Evolutionary conservation across 2,329 filamentous ascomycete species (phyloP), one percentile per base, ranked within the genome.

Genomic region (Monosporascus sp.): DNA sequence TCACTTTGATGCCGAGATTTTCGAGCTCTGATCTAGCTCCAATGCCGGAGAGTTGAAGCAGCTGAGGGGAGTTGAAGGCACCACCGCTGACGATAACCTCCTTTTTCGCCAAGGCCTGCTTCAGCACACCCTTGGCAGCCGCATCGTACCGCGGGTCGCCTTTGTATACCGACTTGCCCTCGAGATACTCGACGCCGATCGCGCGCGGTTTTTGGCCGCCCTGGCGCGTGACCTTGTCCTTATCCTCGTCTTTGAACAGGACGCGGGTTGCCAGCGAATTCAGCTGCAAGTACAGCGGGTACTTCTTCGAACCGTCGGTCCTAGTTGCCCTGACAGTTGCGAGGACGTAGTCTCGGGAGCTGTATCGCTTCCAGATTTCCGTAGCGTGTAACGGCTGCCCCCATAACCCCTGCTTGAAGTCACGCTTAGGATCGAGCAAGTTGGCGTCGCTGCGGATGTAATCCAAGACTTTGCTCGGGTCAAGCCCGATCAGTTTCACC

Each of bases 41-140:
- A 40, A 69, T 56, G 36, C 77, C 76, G 17, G 74, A 78, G 17
- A 78, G 70, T 67, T 79, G 76, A 17, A 80, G 67, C 4, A 80
- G 64, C 51, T 83, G 78, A 0, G 78, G 78, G 3, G 74, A 73
- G 61, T 79, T 78, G 61, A 79, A 77, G 2, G 73, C 67, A 16
- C 82, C 82, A 1, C 75, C 77, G 0, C 78, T 72, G 2, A 84
- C 52, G 55, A 77, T 74, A 57, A 77, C 69, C 59, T 84, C 81
- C 31, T 69, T 69, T 3, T 61, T 64, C 22, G 65, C 64, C 40
- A 60, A 65, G 38, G 65, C 57, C 40, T 54, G 58, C 45, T 56
- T 56, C 20, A 53, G 48, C 22, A 60, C 54, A 17, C 69, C 69
- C 36, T 61, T 63, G 8, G 66, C 67, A 8, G 55, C 62, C 4